Evolutionary conservation across 768 basidiomycete genomes (phyloP).

Genomic region (Agaricus subrufescens): DNA sequence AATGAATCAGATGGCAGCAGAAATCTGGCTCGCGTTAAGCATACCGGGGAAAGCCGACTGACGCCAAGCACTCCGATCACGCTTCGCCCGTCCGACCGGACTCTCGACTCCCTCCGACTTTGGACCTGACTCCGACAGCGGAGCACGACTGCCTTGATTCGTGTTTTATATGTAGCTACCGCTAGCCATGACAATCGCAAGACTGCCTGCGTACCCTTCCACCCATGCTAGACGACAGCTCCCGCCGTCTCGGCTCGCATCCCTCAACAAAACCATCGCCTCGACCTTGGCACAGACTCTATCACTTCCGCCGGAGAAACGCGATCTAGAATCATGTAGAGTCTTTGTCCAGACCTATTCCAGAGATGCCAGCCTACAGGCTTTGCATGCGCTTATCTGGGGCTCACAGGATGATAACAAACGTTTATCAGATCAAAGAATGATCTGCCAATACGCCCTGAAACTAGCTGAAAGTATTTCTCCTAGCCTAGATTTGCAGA

Average conservation of each 20-base stretch:
- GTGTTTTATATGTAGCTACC: background rate
- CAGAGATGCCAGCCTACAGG: slow-evolving; percentile 47
- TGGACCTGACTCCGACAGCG: no score
- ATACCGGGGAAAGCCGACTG: no score
- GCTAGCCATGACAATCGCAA: background rate
- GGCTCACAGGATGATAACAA: slow-evolving; percentile 15
- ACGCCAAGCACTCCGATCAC: no score
- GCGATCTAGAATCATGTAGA: slow-evolving; percentile 37
- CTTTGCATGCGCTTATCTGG: slow-evolving; percentile 60
- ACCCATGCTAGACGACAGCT: slow-evolving; percentile 4
- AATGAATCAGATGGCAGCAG: no score
- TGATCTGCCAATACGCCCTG: slow-evolving; percentile 45
- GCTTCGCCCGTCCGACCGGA: no score
- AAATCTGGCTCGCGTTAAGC: no score
- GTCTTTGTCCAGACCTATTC: slow-evolving; percentile 55
- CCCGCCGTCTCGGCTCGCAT: slow-evolving; percentile 41
- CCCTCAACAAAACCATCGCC: slow-evolving; percentile 44
- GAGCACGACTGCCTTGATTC: no score
- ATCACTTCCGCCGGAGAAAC: slow-evolving; percentile 41
- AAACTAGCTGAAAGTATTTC: slow-evolving; percentile 54
- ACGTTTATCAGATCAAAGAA: slow-evolving; percentile 31
- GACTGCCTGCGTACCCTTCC: slow-evolving; percentile 5
- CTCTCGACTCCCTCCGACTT: no score
- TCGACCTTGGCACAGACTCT: slow-evolving; percentile 43
- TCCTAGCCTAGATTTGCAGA: slow-evolving; percentile 44